Conservation (phyloP, 257 asterid species). For the Nemophila menziesii region DNA sequence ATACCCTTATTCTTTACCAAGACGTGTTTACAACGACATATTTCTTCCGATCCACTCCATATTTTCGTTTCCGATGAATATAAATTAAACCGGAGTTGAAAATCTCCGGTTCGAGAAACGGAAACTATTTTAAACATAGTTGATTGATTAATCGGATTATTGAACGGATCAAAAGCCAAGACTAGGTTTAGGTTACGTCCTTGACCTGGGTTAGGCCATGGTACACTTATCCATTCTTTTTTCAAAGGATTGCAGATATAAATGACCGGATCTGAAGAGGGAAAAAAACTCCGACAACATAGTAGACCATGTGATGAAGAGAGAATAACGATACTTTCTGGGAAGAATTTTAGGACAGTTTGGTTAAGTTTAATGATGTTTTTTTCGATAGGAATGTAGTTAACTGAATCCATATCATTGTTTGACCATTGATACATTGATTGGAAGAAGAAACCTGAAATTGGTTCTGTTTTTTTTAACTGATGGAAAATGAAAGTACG, state of each 20-base stretch:
- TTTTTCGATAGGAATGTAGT: constrained; percentile 32
- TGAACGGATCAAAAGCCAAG: constrained; percentile 41
- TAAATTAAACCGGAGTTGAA: constrained; percentile 24
- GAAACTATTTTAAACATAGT: constrained; percentile 40
- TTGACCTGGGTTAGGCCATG: constrained; percentile 30
- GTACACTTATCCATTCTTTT: constrained; percentile 28
- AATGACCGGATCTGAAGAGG: constrained; percentile 19
- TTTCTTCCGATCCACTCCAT: constrained; percentile 39
- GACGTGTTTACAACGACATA: constrained; percentile 15
- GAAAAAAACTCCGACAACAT: constrained; percentile 49
- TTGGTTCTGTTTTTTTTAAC: constrained; percentile 29
- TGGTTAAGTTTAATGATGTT: constrained; percentile 7
- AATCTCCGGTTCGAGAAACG: constrained; percentile 17
- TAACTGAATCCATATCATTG: constrained; percentile 18
- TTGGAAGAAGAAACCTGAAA: constrained; percentile 57
- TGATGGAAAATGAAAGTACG: constrained; percentile 34
- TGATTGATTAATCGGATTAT: constrained; percentile 14
- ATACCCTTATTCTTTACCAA: constrained; percentile 35
- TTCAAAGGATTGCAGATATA: constrained; percentile 66
- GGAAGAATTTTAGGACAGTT: constrained; percentile 40
- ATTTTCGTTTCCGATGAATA: constrained; percentile 32
- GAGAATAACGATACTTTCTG: constrained; percentile 33
- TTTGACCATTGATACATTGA: constrained; percentile 28
- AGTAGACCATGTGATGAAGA: constrained; percentile 41
- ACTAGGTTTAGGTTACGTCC: constrained; percentile 29